Conservation (phyloP, 1,284 basidiomycete species). For the Pseudomicrostroma phylloplanum region DNA sequence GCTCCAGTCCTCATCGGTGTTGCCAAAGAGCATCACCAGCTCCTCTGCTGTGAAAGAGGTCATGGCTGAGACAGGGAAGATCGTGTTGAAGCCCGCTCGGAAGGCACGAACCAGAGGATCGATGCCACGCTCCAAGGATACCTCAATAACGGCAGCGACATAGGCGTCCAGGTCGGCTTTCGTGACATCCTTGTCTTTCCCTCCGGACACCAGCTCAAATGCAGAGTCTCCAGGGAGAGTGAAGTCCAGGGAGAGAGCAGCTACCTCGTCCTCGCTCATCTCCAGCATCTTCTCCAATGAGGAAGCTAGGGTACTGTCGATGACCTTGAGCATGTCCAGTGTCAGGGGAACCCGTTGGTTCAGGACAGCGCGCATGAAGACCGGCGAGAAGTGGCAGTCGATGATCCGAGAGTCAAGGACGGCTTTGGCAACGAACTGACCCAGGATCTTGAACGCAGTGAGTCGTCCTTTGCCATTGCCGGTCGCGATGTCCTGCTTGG, state of each 20-base stretch:
- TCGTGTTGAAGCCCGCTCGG: conserved; percentile 58
- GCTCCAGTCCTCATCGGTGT: conserved; percentile 66
- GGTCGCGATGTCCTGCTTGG: conserved; percentile 55
- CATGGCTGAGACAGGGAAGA: conserved; percentile 84
- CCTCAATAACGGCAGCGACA: conserved; percentile 58
- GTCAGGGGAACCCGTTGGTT: conserved; percentile 76
- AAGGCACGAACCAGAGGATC: conserved; percentile 44
- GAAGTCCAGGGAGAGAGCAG: conserved; percentile 79
- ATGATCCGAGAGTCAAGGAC: conserved; percentile 96
- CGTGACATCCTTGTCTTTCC: conserved; percentile 71
- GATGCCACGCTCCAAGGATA: conserved; percentile 48
- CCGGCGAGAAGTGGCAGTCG: conserved; percentile 84
- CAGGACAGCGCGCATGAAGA: conserved; percentile 81
- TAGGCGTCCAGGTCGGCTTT: conserved; percentile 83
- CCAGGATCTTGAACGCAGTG: conserved; percentile 75
- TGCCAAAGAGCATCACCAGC: conserved; percentile 85
- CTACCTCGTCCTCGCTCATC: conserved; percentile 61
- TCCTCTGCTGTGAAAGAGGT: conserved; percentile 90
- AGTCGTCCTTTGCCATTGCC: conserved; percentile 19
- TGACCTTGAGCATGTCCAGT: conserved; percentile 64
- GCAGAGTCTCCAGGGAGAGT: conserved; percentile 84
- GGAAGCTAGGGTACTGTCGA: conserved; percentile 76
- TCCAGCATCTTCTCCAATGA: conserved; percentile 71
- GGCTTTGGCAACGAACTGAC: conserved; percentile 95
- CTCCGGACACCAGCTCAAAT: conserved; percentile 79